Conservation (phyloP, 306 rosid species). For the Prinsepia uniflora region DNA sequence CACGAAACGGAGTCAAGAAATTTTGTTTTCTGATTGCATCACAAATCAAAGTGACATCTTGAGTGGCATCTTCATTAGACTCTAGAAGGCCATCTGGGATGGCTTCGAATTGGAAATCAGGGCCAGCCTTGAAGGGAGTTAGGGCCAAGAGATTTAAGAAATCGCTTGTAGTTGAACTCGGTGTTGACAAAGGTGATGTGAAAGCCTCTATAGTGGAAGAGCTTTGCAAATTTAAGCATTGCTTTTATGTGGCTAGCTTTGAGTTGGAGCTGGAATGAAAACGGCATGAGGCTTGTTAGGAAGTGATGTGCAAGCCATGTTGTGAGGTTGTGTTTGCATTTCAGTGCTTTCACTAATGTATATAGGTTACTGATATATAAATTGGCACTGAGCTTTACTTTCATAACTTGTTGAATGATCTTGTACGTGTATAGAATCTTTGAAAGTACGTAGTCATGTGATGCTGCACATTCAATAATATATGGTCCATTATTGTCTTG, state of each 20-base stretch:
- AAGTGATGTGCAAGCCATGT: no score
- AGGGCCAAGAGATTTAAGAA: not conserved
- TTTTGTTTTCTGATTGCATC: not conserved
- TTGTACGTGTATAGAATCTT: no score
- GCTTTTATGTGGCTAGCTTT: slow-evolving; percentile 13
- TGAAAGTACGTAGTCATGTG: no score
- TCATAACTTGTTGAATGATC: no score
- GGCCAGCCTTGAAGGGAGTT: slow-evolving; percentile 1
- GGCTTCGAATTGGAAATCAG: slow-evolving; percentile 1
- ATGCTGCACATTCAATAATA: no score
- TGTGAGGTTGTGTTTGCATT: no score
- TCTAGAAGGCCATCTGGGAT: slow-evolving; percentile 13
- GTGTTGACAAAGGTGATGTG: not conserved
- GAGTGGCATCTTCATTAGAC: not conserved
- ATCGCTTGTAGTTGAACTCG: no score
- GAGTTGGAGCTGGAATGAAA: not conserved
- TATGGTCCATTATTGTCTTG: no score
- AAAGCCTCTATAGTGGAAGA: slow-evolving; percentile 8
- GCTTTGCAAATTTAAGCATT: slow-evolving; percentile 10
- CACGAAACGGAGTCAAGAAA: not conserved
- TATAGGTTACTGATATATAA: no score
- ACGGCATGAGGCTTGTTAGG: slow-evolving; percentile 13
- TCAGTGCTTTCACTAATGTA: no score
- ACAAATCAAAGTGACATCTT: not conserved
- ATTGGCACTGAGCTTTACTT: no score